Evolutionary conservation across 2,329 filamentous ascomycete species (phyloP).

Genomic region (Diaporthe sp.): DNA sequence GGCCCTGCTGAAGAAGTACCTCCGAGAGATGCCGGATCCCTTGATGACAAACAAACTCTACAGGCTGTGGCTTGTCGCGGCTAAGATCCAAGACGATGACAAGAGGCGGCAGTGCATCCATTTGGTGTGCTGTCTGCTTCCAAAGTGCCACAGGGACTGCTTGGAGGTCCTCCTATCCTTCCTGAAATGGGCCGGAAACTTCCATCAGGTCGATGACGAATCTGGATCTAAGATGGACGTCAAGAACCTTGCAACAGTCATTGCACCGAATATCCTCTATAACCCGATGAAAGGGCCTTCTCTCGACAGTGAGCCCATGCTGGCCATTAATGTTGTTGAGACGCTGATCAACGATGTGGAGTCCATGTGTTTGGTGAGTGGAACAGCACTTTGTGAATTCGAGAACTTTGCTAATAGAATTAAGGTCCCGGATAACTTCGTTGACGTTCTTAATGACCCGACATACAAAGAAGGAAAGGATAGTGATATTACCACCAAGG

Average conservation of each 20-base stretch:
- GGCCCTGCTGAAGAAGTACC: conserved; percentile 93
- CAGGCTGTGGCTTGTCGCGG: conserved; percentile 87
- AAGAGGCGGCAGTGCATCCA: conserved; percentile 89
- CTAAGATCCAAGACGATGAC: conserved; percentile 86
- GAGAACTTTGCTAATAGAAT: conserved; percentile 43
- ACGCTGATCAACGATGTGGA: conserved; percentile 93
- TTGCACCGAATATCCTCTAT: conserved; percentile 94
- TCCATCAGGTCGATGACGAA: conserved; percentile 97
- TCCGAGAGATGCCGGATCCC: conserved; percentile 93
- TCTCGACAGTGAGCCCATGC: conserved; percentile 89
- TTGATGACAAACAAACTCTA: conserved; percentile 96
- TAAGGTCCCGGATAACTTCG: conserved; percentile 92
- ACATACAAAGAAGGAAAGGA: conserved; percentile 72
- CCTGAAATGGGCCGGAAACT: conserved; percentile 96
- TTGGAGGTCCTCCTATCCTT: conserved; percentile 97
- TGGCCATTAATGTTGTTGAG: conserved; percentile 93
- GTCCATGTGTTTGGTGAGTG: conserved; percentile 93
- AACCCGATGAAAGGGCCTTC: conserved; percentile 74
- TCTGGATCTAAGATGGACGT: conserved; percentile 99
- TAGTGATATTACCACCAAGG: conserved; percentile 90
- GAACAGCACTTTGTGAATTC: neutral
- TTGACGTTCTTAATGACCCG: conserved; percentile 86
- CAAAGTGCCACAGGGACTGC: conserved; percentile 91
- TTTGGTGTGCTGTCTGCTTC: conserved; percentile 90
- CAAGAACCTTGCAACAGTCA: conserved; percentile 96